Evolutionary conservation across 1,284 basidiomycete genomes (phyloP).

Genomic region (Volvariella volvacea): DNA sequence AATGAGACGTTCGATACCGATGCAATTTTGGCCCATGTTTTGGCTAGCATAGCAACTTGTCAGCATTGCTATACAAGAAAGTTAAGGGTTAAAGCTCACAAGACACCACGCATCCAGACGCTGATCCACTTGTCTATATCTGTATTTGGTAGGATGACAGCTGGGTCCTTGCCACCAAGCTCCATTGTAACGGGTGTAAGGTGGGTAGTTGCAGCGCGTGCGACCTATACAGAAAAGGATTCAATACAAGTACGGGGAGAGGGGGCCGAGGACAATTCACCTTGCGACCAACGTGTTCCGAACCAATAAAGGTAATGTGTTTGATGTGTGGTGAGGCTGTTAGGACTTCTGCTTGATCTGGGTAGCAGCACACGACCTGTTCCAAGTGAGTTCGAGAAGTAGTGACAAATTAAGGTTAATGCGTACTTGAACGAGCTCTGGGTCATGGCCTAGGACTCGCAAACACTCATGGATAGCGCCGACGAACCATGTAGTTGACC

Average conservation of each 20-base stretch:
- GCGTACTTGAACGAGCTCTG: slow-evolving; percentile 70
- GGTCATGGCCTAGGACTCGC: slow-evolving; percentile 70
- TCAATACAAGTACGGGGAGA: not conserved
- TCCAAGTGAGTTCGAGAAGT: not conserved
- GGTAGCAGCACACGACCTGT: slow-evolving; percentile 79
- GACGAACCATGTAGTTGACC: slow-evolving; percentile 82
- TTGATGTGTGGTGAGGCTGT: slow-evolving; percentile 78
- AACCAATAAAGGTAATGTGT: slow-evolving; percentile 89
- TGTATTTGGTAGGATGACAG: slow-evolving; percentile 69
- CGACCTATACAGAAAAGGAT: slow-evolving; percentile 44
- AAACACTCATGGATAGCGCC: slow-evolving; percentile 71
- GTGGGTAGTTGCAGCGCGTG: slow-evolving; percentile 75
- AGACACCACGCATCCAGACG: slow-evolving; percentile 80
- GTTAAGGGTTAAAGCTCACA: slow-evolving; percentile 51
- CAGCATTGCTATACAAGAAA: not conserved
- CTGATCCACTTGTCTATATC: slow-evolving; percentile 67
- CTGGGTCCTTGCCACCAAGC: slow-evolving; percentile 83
- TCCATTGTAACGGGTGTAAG: slow-evolving; percentile 89
- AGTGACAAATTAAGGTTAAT: not conserved
- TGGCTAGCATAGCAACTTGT: slow-evolving; percentile 44
- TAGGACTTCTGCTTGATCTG: slow-evolving; percentile 78
- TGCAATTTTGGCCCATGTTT: slow-evolving; percentile 94
- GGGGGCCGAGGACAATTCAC: slow-evolving; percentile 29
- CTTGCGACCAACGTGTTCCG: slow-evolving; percentile 82
- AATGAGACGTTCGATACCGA: slow-evolving; percentile 90